phyloP scores from a whole-genome alignment of 75 land plant species.

The Larix kaempferi region DNA sequence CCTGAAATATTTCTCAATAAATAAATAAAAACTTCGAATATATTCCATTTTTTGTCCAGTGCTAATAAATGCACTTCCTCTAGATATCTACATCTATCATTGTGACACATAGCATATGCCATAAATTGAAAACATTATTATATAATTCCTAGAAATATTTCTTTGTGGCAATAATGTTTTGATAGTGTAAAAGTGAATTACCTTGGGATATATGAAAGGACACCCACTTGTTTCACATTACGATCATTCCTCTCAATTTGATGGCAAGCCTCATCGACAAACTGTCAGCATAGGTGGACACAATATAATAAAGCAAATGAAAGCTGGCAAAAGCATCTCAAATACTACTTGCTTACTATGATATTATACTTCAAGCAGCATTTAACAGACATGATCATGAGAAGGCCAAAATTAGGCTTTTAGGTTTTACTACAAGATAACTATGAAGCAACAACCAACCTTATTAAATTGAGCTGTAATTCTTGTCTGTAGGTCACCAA shows the following conservation, averaged over 20 bases:
- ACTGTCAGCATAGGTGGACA: constrained; percentile 39
- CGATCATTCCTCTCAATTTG: constrained; percentile 93
- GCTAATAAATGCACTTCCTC: too few relatives aligned
- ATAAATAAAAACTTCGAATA: too few relatives aligned
- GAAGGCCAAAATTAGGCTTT: background rate
- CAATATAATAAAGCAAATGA: too few relatives aligned
- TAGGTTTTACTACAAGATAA: background rate
- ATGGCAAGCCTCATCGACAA: constrained; percentile 96
- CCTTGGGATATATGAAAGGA: constrained; percentile 91
- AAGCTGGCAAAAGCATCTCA: too few relatives aligned
- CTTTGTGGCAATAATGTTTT: background rate
- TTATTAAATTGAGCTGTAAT: constrained; percentile 74
- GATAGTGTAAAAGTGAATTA: constrained; percentile 14
- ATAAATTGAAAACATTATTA: too few relatives aligned
- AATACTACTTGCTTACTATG: too few relatives aligned
- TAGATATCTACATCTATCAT: too few relatives aligned
- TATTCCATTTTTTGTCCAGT: too few relatives aligned
- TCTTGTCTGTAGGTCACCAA: constrained; percentile 86
- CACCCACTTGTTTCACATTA: constrained; percentile 77
- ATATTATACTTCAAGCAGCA: too few relatives aligned
- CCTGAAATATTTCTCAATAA: too few relatives aligned
- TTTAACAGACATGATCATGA: too few relatives aligned
- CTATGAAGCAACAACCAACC: constrained; percentile 24
- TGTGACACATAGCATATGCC: too few relatives aligned
- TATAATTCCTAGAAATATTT: background rate